Percentiles rank a stretch among this genome's conserved stretches.
Conservation (phyloP, 345 rosid species). For the Luvunga scandens region DNA sequence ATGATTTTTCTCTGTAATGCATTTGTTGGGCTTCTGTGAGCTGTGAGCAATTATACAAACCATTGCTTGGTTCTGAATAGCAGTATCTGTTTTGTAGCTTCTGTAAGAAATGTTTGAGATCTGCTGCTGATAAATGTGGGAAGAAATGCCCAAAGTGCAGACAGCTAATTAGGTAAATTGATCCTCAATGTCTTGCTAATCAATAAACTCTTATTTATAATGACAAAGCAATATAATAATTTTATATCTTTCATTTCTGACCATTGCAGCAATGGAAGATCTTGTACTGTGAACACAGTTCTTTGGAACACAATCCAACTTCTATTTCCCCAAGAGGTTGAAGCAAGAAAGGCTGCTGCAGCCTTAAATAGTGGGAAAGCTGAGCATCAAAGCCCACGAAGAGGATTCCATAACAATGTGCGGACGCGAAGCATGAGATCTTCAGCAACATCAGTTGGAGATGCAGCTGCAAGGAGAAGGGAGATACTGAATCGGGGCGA, state of each 20-base stretch:
- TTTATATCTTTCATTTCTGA: background rate
- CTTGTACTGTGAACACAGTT: constrained; percentile 86
- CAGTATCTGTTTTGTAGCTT: constrained; percentile 45
- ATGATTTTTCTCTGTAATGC: background rate
- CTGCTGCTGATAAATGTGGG: constrained; percentile 92
- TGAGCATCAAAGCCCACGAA: constrained; percentile 20
- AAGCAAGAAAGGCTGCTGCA: constrained; percentile 60
- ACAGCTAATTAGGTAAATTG: constrained; percentile 67
- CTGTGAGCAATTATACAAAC: background rate
- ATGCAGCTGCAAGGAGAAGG: constrained; percentile 19
- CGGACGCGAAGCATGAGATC: constrained; percentile 16
- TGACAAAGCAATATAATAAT: background rate
- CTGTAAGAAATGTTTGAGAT: constrained; percentile 79
- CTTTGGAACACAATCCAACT: constrained; percentile 99
- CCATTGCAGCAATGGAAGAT: constrained; percentile 69
- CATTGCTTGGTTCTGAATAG: background rate
- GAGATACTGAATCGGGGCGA: constrained; percentile 31
- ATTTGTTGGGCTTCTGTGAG: background rate
- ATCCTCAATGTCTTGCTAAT: background rate
- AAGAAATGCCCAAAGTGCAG: constrained; percentile 92
- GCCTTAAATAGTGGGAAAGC: constrained; percentile 20
- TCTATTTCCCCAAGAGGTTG: constrained; percentile 81
- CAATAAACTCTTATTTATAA: background rate
- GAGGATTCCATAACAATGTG: constrained; percentile 9
- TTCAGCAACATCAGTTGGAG: constrained; percentile 3